Evolutionary conservation across 495 filamentous ascomycete genomes (phyloP), one percentile per base, ranked within the genome.

Genomic region (Aspergillus sclerotiicarbonarius): DNA sequence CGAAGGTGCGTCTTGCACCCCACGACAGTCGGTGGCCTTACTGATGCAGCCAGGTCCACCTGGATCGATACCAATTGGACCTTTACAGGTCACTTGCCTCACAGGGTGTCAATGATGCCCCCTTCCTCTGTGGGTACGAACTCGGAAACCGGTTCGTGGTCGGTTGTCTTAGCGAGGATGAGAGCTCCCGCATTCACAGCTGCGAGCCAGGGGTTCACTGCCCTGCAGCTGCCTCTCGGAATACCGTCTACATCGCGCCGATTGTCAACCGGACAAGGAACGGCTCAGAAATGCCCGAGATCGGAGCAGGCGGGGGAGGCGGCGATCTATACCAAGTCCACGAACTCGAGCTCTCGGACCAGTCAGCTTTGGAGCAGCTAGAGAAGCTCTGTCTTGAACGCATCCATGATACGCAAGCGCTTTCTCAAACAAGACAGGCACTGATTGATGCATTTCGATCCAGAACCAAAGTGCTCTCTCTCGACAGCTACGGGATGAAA

Each of bases 181-280:
- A 82, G 13, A 71, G 71, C 16, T 84, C 82, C n/a, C 83, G 87
- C n/a, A 76, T 97, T 21, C 92, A 97, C 71, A 93, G 90, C 64
- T 97, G 93, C 59, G 92, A 93, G 62, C 85, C 82, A 55, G 90
- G 86, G 3, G 82, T 81, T 30, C 75, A 78, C 1, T 96, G 92
- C 63, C 39, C 75, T 0, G 77, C 76, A 0, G 70, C 82, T 33
- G 72, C 68, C 12, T 77, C 80, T 8, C 68, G 64, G 2, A 77
- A 84, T 1, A 78, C 88, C 0, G 88, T 98, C 18, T 85, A 82
- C 71, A 95, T 97, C 50, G 82, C 76, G 15, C 93, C 93, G 0
- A 87, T 96, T 45, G 78, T 96, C 15, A 78, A 75, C 25, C 75
- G 85, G 55, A 58, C 80, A 62, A 55, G 75, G 0, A 70, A 82